phyloP scores from a whole-genome alignment of 2,329 filamentous ascomycete species.

The Pseudogymnoascus sp. region DNA sequence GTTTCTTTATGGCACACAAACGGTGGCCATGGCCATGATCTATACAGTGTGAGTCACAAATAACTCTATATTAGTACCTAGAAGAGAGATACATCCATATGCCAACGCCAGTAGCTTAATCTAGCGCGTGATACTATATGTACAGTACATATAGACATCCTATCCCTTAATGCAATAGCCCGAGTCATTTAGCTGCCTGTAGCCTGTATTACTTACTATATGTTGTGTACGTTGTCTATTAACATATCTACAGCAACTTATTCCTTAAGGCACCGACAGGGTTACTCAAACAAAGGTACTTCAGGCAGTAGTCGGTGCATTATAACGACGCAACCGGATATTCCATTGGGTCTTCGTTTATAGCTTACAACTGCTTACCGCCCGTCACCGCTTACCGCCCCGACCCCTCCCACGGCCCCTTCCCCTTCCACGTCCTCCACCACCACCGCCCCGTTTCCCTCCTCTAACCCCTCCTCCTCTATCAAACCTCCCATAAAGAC shows the following conservation, averaged over 20 bases:
- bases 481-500: conserved; percentile 56
- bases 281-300: background rate
- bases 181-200: background rate
- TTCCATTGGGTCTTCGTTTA: conserved; percentile 3
- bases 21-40: background rate
- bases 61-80: background rate
- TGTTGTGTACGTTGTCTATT: background rate
- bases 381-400: conserved; percentile 33
- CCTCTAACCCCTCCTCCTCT: conserved; percentile 33
- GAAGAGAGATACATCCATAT: background rate
- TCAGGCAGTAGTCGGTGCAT: background rate
- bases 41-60: background rate
- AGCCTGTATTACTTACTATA: background rate
- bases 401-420: conserved; percentile 30
- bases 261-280: background rate
- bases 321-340: background rate
- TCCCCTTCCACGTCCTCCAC: conserved; percentile 12
- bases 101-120: background rate
- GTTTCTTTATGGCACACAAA: background rate
- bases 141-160: background rate
- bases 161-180: background rate
- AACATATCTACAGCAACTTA: background rate
- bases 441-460: conserved; percentile 29
- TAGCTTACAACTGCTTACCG: background rate
- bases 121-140: background rate